These are phyloP conservation scores for Hyphodiscus sp. DNA, from an alignment of 2,329 filamentous ascomycete genomes.

Conservation along the genomic window DNA sequence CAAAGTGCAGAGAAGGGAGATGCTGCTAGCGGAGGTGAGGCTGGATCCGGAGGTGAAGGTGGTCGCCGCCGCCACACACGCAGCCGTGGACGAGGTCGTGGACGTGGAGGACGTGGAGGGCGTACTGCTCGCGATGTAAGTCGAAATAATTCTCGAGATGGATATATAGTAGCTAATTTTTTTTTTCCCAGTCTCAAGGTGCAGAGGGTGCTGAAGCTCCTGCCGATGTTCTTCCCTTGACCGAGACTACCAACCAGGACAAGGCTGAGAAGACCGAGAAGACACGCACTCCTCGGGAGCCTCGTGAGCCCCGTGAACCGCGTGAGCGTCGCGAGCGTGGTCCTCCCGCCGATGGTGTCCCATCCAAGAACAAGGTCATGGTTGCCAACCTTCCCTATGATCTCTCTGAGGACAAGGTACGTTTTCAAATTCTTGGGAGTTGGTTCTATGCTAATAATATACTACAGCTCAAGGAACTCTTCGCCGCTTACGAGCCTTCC, in stretches of 20 bases:
- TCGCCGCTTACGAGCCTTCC: constrained; percentile 82
- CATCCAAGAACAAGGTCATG: constrained; percentile 99
- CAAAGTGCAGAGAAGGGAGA: constrained; percentile 70
- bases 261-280: constrained; percentile 45
- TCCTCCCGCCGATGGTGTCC: constrained; percentile 92
- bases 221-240: constrained; percentile 49
- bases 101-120: constrained; percentile 63
- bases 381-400: constrained; percentile 99
- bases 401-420: constrained; percentile 92
- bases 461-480: constrained; percentile 88
- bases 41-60: constrained; percentile 56
- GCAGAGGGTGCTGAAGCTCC: constrained; percentile 38
- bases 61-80: constrained; percentile 48
- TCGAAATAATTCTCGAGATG: constrained; percentile 25
- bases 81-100: constrained; percentile 55
- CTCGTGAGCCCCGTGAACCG: constrained; percentile 38
- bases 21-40: constrained; percentile 66
- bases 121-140: constrained; percentile 62
- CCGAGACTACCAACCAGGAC: constrained; percentile 54
- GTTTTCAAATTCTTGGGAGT: constrained; percentile 25
- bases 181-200: constrained; percentile 20
- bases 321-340: constrained; percentile 74
- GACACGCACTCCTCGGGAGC: constrained; percentile 37
- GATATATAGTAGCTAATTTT: constrained; percentile 12
- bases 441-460: constrained; percentile 10